Evolutionary conservation across 306 rosid species (phyloP).

Genomic region (Purshia tridentata): DNA sequence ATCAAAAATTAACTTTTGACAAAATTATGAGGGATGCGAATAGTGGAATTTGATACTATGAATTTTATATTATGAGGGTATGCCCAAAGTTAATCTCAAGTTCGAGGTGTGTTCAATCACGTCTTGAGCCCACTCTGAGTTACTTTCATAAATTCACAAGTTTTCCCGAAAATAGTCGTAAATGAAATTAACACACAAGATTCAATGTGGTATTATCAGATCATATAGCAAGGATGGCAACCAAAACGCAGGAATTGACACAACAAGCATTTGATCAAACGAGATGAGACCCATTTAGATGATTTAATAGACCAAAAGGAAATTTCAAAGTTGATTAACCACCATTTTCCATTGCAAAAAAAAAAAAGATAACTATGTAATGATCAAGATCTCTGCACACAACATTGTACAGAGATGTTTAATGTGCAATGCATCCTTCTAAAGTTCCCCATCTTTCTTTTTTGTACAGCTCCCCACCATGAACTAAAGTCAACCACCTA

Average conservation of each 20-base stretch:
- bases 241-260: not conserved
- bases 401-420: slow-evolving; percentile 37
- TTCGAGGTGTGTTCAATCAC: no score
- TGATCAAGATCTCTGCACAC: slow-evolving; percentile 33
- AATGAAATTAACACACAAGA: no score
- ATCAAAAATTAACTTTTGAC: no score
- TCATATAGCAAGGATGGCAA: not conserved
- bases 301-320: not conserved
- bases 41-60: no score
- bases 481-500: slow-evolving; percentile 29
- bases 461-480: slow-evolving; percentile 39
- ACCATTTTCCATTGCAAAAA: not conserved
- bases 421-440: slow-evolving; percentile 29
- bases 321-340: not conserved
- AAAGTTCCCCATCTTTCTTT: slow-evolving; percentile 15
- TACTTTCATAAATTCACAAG: no score
- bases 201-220: no score
- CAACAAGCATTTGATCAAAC: not conserved
- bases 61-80: no score
- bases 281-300: not conserved
- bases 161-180: no score
- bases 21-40: no score
- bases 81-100: no score
- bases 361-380: not conserved
- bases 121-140: no score